phyloP scores from a whole-genome alignment of 495 filamentous ascomycete genomes.

The Wilcoxina mikolae region DNA sequence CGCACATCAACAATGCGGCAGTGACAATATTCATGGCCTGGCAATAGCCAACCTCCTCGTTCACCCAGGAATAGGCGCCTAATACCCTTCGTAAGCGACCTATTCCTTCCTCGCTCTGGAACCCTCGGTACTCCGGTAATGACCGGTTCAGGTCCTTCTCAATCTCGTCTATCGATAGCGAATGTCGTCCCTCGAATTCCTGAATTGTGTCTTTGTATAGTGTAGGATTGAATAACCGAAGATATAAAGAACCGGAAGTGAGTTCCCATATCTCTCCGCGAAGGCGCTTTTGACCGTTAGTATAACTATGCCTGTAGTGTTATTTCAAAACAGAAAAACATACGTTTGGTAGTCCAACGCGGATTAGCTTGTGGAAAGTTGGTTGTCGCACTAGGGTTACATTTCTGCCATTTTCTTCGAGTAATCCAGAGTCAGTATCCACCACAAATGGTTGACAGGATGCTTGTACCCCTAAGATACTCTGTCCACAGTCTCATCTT shows the following conservation, averaged over 20 bases:
- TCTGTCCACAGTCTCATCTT: constrained; percentile 97
- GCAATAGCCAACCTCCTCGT: constrained; percentile 90
- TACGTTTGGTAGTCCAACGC: constrained; percentile 79
- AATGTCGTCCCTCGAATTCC: constrained; percentile 67
- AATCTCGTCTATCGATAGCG: constrained; percentile 93
- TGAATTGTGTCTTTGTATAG: constrained; percentile 68
- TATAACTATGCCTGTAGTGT: background rate
- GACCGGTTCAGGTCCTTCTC: constrained; percentile 95
- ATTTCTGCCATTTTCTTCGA: constrained; percentile 79
- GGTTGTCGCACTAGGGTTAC: constrained; percentile 82
- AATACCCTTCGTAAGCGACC: constrained; percentile 75
- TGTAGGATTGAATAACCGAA: constrained; percentile 71
- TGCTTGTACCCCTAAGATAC: constrained; percentile 56
- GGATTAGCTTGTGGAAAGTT: constrained; percentile 91
- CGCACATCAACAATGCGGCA: constrained; percentile 75
- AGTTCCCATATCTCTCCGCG: constrained; percentile 94
- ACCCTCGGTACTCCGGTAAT: constrained; percentile 90
- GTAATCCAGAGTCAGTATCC: background rate
- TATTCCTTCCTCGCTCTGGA: constrained; percentile 92
- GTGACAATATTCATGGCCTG: constrained; percentile 99
- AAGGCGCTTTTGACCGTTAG: constrained; percentile 37
- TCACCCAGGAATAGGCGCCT: constrained; percentile 92
- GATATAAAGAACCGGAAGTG: constrained; percentile 74
- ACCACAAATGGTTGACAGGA: background rate
- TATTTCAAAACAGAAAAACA: background rate